Evolutionary conservation across 352 stramenopile genomes (phyloP), one percentile per base, ranked within the genome.

Genomic region (Pelagophyceae sp.): DNA sequence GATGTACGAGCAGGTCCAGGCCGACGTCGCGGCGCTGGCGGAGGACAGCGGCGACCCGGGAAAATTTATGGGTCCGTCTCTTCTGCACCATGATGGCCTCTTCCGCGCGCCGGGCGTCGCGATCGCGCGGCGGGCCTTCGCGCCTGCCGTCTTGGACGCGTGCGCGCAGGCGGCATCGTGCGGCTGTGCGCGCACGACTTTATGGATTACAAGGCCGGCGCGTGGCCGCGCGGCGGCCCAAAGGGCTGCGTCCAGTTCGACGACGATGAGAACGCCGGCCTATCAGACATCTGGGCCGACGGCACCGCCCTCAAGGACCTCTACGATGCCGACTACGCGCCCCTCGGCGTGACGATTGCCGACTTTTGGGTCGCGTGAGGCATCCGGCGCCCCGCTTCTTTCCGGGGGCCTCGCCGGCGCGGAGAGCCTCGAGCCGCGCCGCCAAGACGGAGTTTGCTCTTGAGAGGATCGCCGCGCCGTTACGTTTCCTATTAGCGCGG

Each of bases 321-420:
- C 23, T 78, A 85, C 50, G 27, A 77, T 23, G 0, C 50, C 0
- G 83, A 82, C 54, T 86, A 86, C 61, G 70, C 51, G 17, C 54
- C 79, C 31, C 75, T 23, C 11, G 45, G 45, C 45, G 45, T 86
- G 15, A 85, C 81, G 0, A 65, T 77, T n/a, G 83, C 77, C 15
- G 83, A 86, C 64, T 86, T 85, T 83, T 86, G 83, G 83, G 81
- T 86, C 38, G n/a, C n/a, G n/a, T n/a, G n/a, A n/a, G n/a, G n/a
- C n/a, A n/a, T n/a, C n/a, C n/a, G n/a, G n/a, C n/a, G n/a, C n/a
- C n/a, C n/a, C n/a, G n/a, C n/a, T n/a, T n/a, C n/a, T n/a, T n/a
- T n/a, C n/a, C n/a, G n/a, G n/a, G n/a, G n/a, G n/a, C n/a, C n/a
- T n/a, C n/a, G n/a, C n/a, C n/a, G n/a, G n/a, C n/a, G n/a, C n/a